A percentile compares a stretch with the other conserved stretches of the same genome.
Conservation (phyloP, 805 yeast species). For the Wickerhamiella cacticola region DNA sequence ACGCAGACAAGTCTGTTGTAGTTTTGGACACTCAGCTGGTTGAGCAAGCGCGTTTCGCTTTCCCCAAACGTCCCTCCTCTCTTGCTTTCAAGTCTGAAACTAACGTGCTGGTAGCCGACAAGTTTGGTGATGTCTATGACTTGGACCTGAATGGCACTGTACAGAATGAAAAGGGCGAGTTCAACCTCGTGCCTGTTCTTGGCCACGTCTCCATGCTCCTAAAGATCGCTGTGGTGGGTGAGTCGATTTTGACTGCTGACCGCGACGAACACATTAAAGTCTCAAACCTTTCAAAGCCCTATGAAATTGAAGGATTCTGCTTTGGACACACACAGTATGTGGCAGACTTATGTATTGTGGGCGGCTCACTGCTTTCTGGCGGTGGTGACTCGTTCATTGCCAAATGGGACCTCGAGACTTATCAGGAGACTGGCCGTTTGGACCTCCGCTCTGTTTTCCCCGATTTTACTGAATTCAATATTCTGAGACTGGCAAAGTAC, state of each 20-base stretch:
- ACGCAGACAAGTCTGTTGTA: slow-evolving; percentile 69
- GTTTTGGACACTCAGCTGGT: slow-evolving; percentile 39
- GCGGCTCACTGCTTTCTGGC: slow-evolving; percentile 56
- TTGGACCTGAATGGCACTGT: slow-evolving; percentile 30
- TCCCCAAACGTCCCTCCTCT: slow-evolving; percentile 90
- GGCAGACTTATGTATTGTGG: slow-evolving; percentile 48
- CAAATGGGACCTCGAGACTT: slow-evolving; percentile 69
- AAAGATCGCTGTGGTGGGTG: slow-evolving; percentile 40
- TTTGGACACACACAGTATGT: slow-evolving; percentile 82
- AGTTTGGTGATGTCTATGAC: slow-evolving; percentile 85
- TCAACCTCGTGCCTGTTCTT: slow-evolving; percentile 51
- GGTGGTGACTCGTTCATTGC: slow-evolving; percentile 79
- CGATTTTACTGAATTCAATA: slow-evolving; percentile 21
- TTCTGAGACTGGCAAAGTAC: slow-evolving; percentile 11
- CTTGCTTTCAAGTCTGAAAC: slow-evolving; percentile 43
- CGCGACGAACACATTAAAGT: slow-evolving; percentile 93
- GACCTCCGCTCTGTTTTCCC: slow-evolving; percentile 35
- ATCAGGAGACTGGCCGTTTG: slow-evolving; percentile 38
- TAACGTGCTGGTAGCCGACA: slow-evolving; percentile 67
- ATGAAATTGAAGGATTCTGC: slow-evolving; percentile 65
- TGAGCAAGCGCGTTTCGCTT: slow-evolving; percentile 55
- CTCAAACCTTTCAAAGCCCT: slow-evolving; percentile 66
- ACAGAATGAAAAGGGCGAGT: slow-evolving; percentile 23
- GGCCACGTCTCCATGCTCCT: slow-evolving; percentile 98
- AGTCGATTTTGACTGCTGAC: slow-evolving; percentile 64